Percentiles rank a stretch among this genome's conserved stretches.
Conservation (phyloP, 192 early-diverging fungal genomes). For the Linnemannia zychae region DNA sequence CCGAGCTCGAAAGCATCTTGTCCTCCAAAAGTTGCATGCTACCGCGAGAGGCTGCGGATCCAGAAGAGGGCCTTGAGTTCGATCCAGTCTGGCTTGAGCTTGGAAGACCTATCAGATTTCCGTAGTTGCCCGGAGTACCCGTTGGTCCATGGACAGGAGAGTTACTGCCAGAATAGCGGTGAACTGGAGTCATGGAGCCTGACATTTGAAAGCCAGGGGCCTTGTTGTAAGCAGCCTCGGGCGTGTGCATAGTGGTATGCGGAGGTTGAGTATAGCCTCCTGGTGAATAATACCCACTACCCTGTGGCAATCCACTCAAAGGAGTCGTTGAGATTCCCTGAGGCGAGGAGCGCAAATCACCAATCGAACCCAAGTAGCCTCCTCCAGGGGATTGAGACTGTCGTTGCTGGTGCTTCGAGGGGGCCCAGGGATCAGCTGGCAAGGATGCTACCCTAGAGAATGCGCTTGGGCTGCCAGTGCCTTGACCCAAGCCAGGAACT, state of each 20-base stretch:
- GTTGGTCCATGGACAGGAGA: constrained; percentile 32
- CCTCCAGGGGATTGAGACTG: constrained; percentile 12
- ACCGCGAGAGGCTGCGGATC: constrained; percentile 12
- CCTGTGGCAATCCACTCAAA: neutral
- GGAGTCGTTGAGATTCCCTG: constrained; percentile 10
- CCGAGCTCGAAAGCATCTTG: constrained; percentile 24
- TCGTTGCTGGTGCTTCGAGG: constrained; percentile 25
- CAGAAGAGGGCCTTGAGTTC: constrained; percentile 10
- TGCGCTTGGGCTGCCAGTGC: neutral
- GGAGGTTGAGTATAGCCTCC: constrained; percentile 20
- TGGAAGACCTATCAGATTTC: constrained; percentile 18
- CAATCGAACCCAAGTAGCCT: constrained; percentile 31
- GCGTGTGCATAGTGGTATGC: constrained; percentile 12
- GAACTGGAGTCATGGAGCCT: constrained; percentile 3
- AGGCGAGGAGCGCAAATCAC: constrained; percentile 26
- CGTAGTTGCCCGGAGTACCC: constrained; percentile 12
- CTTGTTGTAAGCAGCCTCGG: constrained; percentile 28
- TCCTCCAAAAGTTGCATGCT: constrained; percentile 43
- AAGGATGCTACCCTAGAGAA: constrained; percentile 22
- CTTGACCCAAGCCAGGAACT: constrained; percentile 8
- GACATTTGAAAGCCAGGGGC: constrained; percentile 28
- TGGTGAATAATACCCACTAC: constrained; percentile 36
- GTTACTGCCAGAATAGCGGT: constrained; percentile 38
- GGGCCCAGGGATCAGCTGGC: constrained; percentile 35
- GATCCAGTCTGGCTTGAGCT: constrained; percentile 17